phyloP scores from a whole-genome alignment of 2,329 filamentous ascomycete species.

The Blumeriella jaapii region DNA sequence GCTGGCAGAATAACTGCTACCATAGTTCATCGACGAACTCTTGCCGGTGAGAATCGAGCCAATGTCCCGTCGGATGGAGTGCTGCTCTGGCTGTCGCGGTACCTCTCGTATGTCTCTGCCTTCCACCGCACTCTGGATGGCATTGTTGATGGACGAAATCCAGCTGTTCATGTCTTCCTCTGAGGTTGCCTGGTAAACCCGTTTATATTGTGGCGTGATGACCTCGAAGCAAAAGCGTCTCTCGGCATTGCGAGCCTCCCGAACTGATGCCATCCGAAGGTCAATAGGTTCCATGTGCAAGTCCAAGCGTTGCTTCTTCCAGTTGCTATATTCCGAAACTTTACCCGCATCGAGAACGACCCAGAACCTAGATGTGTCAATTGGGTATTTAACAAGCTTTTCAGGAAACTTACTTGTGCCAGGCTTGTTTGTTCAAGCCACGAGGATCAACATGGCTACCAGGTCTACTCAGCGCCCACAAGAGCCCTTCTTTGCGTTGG shows the following conservation, averaged over 20 bases:
- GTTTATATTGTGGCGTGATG: constrained; percentile 90
- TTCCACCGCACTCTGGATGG: constrained; percentile 89
- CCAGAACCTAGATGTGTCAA: constrained; percentile 61
- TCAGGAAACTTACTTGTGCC: constrained; percentile 73
- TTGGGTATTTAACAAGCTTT: neutral
- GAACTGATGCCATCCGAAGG: constrained; percentile 88
- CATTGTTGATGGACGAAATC: constrained; percentile 96
- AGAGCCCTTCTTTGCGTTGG: constrained; percentile 80
- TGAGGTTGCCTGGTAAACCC: constrained; percentile 93
- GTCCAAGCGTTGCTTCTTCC: constrained; percentile 98
- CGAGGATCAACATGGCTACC: constrained; percentile 93
- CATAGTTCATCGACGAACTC: constrained; percentile 54
- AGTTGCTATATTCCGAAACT: constrained; percentile 96
- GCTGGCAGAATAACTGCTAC: constrained; percentile 35
- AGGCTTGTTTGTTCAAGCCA: constrained; percentile 90
- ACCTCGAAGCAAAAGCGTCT: constrained; percentile 96
- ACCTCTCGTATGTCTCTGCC: constrained; percentile 52
- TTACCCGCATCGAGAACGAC: constrained; percentile 95
- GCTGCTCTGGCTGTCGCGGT: constrained; percentile 31
- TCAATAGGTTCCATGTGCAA: constrained; percentile 98
- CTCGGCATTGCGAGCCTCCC: constrained; percentile 89
- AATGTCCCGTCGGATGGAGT: constrained; percentile 67
- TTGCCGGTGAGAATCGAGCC: constrained; percentile 90
- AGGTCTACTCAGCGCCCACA: constrained; percentile 89
- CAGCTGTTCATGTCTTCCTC: constrained; percentile 97